Conservation (phyloP, 495 filamentous ascomycete species). For the Haplographium delicatum region DNA sequence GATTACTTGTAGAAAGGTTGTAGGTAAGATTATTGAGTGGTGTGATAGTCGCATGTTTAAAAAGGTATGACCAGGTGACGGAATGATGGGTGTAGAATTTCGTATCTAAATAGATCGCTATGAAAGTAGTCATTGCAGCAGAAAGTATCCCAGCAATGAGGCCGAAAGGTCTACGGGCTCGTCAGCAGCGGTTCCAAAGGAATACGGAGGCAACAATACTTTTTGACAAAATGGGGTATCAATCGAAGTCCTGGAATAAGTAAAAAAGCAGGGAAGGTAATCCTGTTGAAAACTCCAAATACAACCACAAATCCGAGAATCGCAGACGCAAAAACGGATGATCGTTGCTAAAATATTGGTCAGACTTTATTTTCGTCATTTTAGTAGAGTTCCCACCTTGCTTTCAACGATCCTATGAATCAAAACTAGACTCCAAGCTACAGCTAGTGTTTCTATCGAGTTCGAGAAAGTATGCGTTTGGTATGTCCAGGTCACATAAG, state of each 20-base stretch:
- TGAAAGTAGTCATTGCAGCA: conserved; percentile 53
- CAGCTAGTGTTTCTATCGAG: conserved; percentile 86
- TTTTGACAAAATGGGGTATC: conserved; percentile 76
- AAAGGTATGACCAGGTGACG: conserved; percentile 49
- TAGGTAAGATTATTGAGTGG: conserved; percentile 90
- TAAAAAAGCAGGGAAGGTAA: conserved; percentile 92
- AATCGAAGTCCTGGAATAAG: conserved; percentile 74
- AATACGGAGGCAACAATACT: conserved; percentile 43
- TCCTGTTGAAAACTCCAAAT: conserved; percentile 88
- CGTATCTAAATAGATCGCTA: conserved; percentile 79
- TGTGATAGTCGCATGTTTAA: conserved; percentile 66
- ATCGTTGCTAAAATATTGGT: conserved; percentile 49
- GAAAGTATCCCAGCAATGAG: conserved; percentile 56
- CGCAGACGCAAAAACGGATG: conserved; percentile 66
- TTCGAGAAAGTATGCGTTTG: conserved; percentile 99
- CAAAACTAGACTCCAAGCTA: conserved; percentile 86
- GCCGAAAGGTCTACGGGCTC: conserved; percentile 56
- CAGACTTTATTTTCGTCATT: background rate
- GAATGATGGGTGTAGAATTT: conserved; percentile 64
- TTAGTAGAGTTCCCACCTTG: conserved; percentile 48
- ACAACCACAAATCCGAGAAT: conserved; percentile 76
- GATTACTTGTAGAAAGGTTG: conserved; percentile 69
- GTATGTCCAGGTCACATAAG: conserved; percentile 98
- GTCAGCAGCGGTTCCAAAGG: background rate
- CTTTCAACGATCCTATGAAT: conserved; percentile 75